Evolutionary conservation across 2,329 filamentous ascomycete genomes (phyloP), one percentile per base, ranked within the genome.

Genomic region (Sclerotinia trifoliorum): DNA sequence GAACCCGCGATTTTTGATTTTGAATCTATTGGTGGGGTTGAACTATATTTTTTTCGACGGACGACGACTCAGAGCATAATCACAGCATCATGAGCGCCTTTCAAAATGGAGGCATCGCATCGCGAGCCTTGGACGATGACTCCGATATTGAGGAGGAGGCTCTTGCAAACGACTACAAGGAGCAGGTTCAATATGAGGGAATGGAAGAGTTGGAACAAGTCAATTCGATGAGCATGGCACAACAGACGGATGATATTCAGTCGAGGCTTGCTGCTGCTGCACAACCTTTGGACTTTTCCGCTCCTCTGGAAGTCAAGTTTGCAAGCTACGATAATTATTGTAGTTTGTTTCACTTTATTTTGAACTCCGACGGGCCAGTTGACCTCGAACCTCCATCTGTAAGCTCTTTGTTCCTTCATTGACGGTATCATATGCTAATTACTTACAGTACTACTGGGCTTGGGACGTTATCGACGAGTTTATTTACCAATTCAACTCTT

Each of bases 381-480:
- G 95, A 99, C 79, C 85, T 99, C 75, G 95, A 99, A 81, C 91
- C 94, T 73, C 95, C 95, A 75, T 97, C 94, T 80, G 94, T 97
- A 85, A 83, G 92, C 86, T 70, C 55, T 66, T 51, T 63, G 63
- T 46, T 69, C 24, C 51, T 52, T 63, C 24, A 5, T 29, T 54
- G 32, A 32, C 17, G 49, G 19, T 49, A 35, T 26, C n/a, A 26
- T 48, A 65, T 75, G 54, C 78, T 76, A 66, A 73, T 55, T 67
- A 62, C 52, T 66, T 60, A 56, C 79, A 98, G 93, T 96, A 97
- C 83, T 97, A 94, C 84, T 99, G 95, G 95, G 95, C 95, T 54
- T 99, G 95, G 95, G 95, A 99, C 80, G 94, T 98, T 75, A 97
- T 99, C 82, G 95, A 99, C 81, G 95, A 99, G 82, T 99, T 99